Evolutionary conservation across 495 filamentous ascomycete species (phyloP), one percentile per base, ranked within the genome.

Genomic region (Daldinia caldariorum): DNA sequence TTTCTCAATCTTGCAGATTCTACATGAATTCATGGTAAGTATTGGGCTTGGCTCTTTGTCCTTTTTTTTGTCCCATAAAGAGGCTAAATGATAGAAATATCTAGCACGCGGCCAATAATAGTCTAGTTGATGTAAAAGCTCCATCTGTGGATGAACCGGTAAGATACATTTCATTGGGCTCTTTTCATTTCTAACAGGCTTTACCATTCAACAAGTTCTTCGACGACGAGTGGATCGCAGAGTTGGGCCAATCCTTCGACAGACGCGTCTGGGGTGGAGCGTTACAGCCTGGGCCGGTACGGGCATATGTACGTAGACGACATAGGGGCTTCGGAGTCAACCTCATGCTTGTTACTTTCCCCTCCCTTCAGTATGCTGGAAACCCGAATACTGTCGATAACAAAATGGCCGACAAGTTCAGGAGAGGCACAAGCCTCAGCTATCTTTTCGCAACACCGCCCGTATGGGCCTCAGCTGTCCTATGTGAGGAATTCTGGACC

Each of bases 401-500:
- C 5, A 51, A 51, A 2, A 9, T 1, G 1, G 3, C 22, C 6
- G n/a, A 51, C 1, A 9, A 7, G 9, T 12, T 8, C 4, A 10
- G 4, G 54, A 13, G 18, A 10, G 12, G 16, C 54, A 3, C 4
- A 3, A 5, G 7, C 29, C 1, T 26, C 26, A 18, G 0, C 6
- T 59, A 32, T 31, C 5, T 22, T n/a, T 60, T 37, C 47, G 3
- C 22, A 22, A 13, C 60, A 29, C 56, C 54, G 2, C 31, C 34
- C 3, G 6, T 35, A 6, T 66, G 37, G 22, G 13, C 34, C 5
- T 60, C 63, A 0, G 55, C 39, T 37, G 13, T 66, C n/a, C 1
- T 66, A 12, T 55, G 63, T 18, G 56, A 66, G 16, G 53, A 54
- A 2, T 66, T 35, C 47, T 66, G 63, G 63, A 55, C 56, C 34